Conservation (phyloP, 2,329 filamentous ascomycete species). For the Fusarium praegraminearum region DNA sequence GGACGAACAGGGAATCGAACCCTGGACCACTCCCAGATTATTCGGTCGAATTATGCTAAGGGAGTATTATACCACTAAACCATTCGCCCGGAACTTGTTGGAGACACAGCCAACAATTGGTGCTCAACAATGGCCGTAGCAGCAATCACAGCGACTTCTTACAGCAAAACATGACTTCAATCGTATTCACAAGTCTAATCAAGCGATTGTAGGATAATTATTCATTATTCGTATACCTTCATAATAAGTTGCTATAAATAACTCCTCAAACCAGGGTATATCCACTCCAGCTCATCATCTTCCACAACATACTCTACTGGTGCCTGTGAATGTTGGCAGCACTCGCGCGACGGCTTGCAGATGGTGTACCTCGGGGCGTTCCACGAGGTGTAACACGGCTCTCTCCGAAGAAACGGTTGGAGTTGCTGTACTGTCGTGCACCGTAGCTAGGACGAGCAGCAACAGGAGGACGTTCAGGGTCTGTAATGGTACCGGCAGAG, state of each 20-base stretch:
- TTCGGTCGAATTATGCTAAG: conserved; percentile 1
- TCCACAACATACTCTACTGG: background rate
- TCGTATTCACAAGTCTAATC: background rate
- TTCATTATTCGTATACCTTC: background rate
- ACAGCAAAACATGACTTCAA: background rate
- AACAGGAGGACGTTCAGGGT: conserved; percentile 29
- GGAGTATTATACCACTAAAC: conserved; percentile 6
- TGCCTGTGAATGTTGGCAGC: conserved; percentile 5
- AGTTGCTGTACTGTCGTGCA: conserved; percentile 53
- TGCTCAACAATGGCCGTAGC: background rate
- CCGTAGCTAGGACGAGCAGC: conserved; percentile 33
- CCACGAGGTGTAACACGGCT: conserved; percentile 55
- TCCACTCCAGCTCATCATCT: background rate
- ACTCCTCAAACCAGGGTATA: conserved; percentile 13
- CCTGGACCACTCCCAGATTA: conserved; percentile 3
- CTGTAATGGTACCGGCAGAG: conserved; percentile 33
- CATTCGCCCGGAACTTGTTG: background rate
- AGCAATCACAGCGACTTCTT: background rate
- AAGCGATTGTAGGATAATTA: background rate
- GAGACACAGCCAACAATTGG: background rate
- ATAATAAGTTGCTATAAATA: background rate
- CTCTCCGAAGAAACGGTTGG: conserved; percentile 58
- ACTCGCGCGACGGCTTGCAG: conserved; percentile 49
- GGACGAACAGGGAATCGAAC: conserved; percentile 4
- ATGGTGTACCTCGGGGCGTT: conserved; percentile 55